phyloP scores from a whole-genome alignment of 192 early-diverging fungal genomes.

The Coemansia sp. region DNA sequence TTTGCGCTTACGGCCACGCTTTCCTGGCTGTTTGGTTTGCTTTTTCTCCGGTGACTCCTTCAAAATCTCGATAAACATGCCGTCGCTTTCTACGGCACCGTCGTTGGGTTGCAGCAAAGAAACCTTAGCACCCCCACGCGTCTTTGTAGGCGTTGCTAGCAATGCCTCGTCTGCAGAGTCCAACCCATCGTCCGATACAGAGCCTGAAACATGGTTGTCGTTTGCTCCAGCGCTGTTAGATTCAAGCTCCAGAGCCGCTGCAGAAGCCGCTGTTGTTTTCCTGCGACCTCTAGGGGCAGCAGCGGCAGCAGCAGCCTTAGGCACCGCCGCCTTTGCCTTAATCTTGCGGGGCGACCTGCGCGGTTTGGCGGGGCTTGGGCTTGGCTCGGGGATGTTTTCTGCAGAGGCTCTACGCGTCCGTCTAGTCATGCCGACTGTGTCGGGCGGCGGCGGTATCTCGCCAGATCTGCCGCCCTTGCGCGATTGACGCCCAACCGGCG shows the following conservation, averaged over 20 bases:
- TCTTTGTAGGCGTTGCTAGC: slow-evolving; percentile 23
- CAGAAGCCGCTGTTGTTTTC: background rate
- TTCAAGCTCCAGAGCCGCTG: background rate
- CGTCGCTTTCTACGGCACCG: background rate
- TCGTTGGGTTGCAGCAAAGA: slow-evolving; percentile 1
- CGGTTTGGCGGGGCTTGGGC: background rate
- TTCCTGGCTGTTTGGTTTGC: slow-evolving; percentile 1
- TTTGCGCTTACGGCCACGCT: slow-evolving; percentile 41
- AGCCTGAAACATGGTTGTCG: background rate
- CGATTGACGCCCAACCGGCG: slow-evolving; percentile 8
- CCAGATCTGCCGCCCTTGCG: background rate
- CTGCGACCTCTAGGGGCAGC: slow-evolving; percentile 1
- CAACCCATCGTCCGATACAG: background rate
- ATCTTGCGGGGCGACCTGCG: slow-evolving; percentile 19
- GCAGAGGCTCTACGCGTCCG: slow-evolving; percentile 18
- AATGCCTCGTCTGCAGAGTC: slow-evolving; percentile 17
- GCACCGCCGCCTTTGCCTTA: background rate
- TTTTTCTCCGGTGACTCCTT: background rate
- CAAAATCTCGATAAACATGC: slow-evolving; percentile 11
- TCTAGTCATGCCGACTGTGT: slow-evolving; percentile 21
- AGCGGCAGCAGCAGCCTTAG: background rate
- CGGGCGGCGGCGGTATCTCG: slow-evolving; percentile 28
- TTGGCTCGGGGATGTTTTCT: slow-evolving; percentile 8
- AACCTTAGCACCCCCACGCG: slow-evolving; percentile 7
- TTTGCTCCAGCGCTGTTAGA: background rate